Evolutionary conservation across 1,139 yeast genomes (phyloP), one percentile per base, ranked within the genome.

Genomic region (Pneumocystis wakefieldiae): DNA sequence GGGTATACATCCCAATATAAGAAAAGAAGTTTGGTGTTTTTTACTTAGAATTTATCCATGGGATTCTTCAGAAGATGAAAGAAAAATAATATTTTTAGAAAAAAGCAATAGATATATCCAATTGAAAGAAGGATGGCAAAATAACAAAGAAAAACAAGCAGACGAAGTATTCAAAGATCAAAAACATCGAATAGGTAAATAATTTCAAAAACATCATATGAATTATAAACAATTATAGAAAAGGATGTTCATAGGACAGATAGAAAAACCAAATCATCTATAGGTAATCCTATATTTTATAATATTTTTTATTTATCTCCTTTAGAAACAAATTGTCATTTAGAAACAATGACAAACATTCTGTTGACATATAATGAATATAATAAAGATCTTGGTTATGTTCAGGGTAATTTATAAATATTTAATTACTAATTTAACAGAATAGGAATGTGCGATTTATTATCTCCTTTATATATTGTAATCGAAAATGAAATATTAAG

Each of bases 211-310:
- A 73, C 91, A 95, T 92, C 81, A 80, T 70, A 97, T 88, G 75
- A 97, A 90, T 72, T 85, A 85, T 67, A 83, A 83, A 66, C 7
- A 37, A 80, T 97, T 66, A 91, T 94, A 67, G 96, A 91, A 70
- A 92, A 92, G 74, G 99, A 92, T 75, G 88, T 92, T 36, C 88
- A 86, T 68, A 80, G 99, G 68, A 92, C 96, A 6, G 98, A 92
- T 74, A 80, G 98, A 59, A 28, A 48, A 80, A 85, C 61, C 74
- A 90, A 63, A 80, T 82, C 0, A 74, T 91, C 7, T 87, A 85
- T 75, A 79, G 81, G 70, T 81, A 80, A 57, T 76, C 77, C 64
- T 83, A 77, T 61, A 75, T 76, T n/a, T 78, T 79, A 1, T 78
- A 76, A 63, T 79, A 79, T 0, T 83, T 80, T 81, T n/a, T 79